A percentile compares a stretch with the other conserved stretches of the same genome.
These are phyloP conservation scores for Pseudogymnoascus sp. DNA, from an alignment of 2,329 filamentous ascomycete species.

Conservation along the genomic window DNA sequence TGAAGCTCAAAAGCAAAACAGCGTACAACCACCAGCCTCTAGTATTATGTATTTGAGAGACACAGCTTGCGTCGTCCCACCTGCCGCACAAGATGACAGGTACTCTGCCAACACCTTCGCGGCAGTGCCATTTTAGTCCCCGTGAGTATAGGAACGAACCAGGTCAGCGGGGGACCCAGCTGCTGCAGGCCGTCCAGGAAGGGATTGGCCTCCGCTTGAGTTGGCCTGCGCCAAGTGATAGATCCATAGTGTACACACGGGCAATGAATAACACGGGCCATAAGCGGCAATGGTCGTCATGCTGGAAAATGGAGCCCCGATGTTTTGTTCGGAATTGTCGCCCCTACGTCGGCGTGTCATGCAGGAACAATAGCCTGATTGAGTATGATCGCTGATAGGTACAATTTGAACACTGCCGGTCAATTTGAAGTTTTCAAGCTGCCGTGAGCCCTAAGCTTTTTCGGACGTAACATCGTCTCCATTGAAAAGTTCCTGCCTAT, in stretches of 20 bases:
- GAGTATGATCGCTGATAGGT: constrained; percentile 1
- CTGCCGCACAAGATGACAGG: not conserved
- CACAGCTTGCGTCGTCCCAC: not conserved
- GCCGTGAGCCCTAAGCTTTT: not conserved
- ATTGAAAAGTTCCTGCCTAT: not conserved
- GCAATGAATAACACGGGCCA: not conserved
- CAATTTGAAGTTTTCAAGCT: not conserved
- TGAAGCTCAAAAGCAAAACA: not conserved
- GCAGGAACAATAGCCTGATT: not conserved
- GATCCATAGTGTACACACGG: not conserved
- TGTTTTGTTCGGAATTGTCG: not conserved
- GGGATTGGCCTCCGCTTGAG: not conserved
- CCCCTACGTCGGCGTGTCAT: not conserved
- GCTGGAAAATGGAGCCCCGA: not conserved
- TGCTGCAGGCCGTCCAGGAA: not conserved
- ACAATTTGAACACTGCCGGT: not conserved
- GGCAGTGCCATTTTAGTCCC: not conserved
- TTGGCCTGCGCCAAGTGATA: not conserved
- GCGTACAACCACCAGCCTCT: not conserved
- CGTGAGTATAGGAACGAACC: not conserved
- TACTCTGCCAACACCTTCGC: not conserved
- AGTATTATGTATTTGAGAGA: not conserved
- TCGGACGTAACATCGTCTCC: not conserved
- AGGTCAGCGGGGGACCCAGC: not conserved
- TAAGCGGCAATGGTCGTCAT: not conserved